Evolutionary conservation across 140 eudicot species (phyloP), one percentile per base, ranked within the genome.

Genomic region (Erigeron philadelphicus): DNA sequence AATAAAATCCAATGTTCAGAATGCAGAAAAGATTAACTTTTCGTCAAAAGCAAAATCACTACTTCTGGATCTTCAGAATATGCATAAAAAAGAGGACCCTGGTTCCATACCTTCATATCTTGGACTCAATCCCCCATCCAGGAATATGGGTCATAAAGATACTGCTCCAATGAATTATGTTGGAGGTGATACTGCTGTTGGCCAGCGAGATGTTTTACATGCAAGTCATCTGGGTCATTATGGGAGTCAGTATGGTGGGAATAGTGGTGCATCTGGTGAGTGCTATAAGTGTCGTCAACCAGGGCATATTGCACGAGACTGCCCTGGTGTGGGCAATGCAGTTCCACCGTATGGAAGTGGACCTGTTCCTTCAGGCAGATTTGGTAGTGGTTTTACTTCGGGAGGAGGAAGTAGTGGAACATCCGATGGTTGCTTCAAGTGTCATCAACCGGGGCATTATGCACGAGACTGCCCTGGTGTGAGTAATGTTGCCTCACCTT

Each of bases 291-390:
- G 95, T 63, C 84, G 78, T 61, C 76, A 82, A 64, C 0, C 54
- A 48, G 95, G 95, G 55, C 95, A 87, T 67, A 85, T 84, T 88
- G 90, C 95, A 5, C 76, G 77, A 66, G 85, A 87, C 59, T 87
- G 95, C 62, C 95, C 91, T 6, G 83, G 81, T 48, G 48, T 16
- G 9, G 59, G 70, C 60, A 68, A 67, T 58, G 85, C 38, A 31
- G 38, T 70, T 46, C 72, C 87, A 78, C 75, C 84, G 61, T 79
- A 79, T 42, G 85, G 85, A 3, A 43, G 67, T 2, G 38, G 38
- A 31, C 0, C 38, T 31, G 38, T 31, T 31, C 5, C 38, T 31
- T 85, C 79, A 19, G 81, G 81, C 19, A 75, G 74, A n/a, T 59
- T 65, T 61, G 66, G 47, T 63, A 84, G 52, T 74, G 68, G 73